These are phyloP conservation scores for Chlorokybus atmophyticus DNA, from an alignment of 139 green algal genomes.

Conservation along the genomic window DNA sequence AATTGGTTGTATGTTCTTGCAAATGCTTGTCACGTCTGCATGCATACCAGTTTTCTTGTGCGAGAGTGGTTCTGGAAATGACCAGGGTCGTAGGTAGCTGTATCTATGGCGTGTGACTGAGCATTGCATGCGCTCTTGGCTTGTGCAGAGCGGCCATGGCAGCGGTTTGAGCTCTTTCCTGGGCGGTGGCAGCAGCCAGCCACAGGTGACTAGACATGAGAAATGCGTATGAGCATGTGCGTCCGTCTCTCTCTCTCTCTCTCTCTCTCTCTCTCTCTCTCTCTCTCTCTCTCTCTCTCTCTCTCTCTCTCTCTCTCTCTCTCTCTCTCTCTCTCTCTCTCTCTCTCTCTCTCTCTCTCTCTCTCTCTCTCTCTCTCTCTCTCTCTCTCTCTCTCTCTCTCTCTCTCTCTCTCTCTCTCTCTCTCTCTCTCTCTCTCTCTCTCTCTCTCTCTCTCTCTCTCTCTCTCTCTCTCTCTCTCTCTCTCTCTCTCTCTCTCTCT, in stretches of 20 bases:
- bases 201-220: too few species aligned
- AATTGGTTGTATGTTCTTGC: too few species aligned
- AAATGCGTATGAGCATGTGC: neutral
- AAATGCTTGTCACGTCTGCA: too few species aligned
- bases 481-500: neutral
- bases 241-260: neutral
- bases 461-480: neutral
- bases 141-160: too few species aligned
- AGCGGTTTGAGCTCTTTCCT: too few species aligned
- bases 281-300: slow-evolving; percentile 3
- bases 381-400: neutral
- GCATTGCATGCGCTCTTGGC: too few species aligned
- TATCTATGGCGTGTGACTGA: too few species aligned
- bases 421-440: neutral
- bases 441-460: neutral
- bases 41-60: too few species aligned
- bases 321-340: slow-evolving; percentile 3
- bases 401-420: slow-evolving; percentile 1
- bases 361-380: slow-evolving; percentile 3
- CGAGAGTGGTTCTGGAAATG: too few species aligned
- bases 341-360: slow-evolving; percentile 3
- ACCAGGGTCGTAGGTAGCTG: too few species aligned
- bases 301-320: slow-evolving; percentile 3
- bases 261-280: slow-evolving; percentile 3
- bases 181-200: too few species aligned